Evolutionary conservation across 164 flowering plant genomes (phyloP).

Genomic region (Santalum album): DNA sequence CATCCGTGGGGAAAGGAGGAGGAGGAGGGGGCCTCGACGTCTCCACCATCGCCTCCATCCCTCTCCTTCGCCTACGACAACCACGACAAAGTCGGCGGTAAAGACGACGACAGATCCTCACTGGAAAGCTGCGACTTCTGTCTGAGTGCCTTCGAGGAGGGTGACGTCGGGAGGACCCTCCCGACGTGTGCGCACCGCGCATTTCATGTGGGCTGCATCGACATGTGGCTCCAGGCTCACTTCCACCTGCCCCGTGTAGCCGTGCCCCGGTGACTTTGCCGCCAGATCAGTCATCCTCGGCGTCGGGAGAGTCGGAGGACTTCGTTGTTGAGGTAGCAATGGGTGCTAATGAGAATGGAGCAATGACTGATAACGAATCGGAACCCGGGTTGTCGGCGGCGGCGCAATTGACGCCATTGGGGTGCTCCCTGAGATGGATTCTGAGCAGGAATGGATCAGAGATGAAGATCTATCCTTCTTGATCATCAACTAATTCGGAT

Average conservation of each 20-base stretch:
- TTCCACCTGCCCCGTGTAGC: conserved; percentile 43
- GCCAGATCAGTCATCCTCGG: conserved; percentile 7
- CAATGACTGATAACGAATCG: neutral
- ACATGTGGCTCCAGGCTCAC: conserved; percentile 29
- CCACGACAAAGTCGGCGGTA: too few species aligned
- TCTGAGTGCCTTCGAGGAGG: conserved; percentile 17
- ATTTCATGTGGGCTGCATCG: conserved; percentile 29
- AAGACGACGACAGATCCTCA: conserved; percentile 10
- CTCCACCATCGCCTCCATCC: conserved; percentile 17
- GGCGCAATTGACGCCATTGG: conserved; percentile 6
- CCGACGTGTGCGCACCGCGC: conserved; percentile 25
- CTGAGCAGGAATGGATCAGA: conserved; percentile 28
- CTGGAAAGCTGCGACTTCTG: conserved; percentile 21
- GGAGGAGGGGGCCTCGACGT: conserved; percentile 21
- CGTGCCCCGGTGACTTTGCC: conserved; percentile 16
- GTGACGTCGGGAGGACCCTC: conserved; percentile 16
- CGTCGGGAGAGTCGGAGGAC: too few species aligned
- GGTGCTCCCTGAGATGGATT: conserved; percentile 35
- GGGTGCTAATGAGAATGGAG: too few species aligned
- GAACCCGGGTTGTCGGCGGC: neutral
- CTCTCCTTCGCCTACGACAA: conserved; percentile 20
- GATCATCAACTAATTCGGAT: too few species aligned
- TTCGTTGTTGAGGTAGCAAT: conserved; percentile 10
- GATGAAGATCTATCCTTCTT: conserved; percentile 25
- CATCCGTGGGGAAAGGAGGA: too few species aligned